Evolutionary conservation across 2,329 filamentous ascomycete species (phyloP).

Genomic region (Colletotrichum musae): DNA sequence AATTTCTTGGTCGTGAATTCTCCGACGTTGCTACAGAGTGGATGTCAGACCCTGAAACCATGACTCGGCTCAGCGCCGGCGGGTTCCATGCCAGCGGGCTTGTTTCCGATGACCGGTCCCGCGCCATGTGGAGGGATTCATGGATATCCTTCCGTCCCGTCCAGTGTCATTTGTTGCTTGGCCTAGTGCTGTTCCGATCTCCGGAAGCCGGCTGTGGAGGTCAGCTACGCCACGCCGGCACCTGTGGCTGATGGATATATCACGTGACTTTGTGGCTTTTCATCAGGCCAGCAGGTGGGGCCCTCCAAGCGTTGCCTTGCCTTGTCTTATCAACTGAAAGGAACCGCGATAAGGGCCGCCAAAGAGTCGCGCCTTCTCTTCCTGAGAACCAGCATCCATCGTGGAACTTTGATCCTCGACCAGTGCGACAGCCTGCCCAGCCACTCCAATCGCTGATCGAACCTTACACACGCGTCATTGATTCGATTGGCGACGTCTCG

Average conservation of each 20-base stretch:
- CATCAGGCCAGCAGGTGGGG: not conserved
- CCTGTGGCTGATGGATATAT: not conserved
- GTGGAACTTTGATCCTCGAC: not conserved
- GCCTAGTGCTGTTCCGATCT: not conserved
- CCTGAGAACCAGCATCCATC: not conserved
- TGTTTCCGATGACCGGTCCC: slow-evolving; percentile 1
- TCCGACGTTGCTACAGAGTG: not conserved
- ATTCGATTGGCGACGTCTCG: too few species aligned
- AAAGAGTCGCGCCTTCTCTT: not conserved
- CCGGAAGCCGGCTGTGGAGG: too few species aligned
- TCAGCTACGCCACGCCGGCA: too few species aligned
- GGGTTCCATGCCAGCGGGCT: slow-evolving; percentile 11
- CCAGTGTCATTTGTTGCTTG: not conserved
- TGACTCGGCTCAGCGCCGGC: slow-evolving; percentile 7
- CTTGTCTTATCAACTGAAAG: not conserved
- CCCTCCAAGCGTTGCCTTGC: not conserved
- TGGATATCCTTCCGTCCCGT: not conserved
- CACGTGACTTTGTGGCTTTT: slow-evolving; percentile 1
- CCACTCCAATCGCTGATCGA: too few species aligned
- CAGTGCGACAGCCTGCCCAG: not conserved
- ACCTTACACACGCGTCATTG: not conserved
- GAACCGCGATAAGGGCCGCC: not conserved
- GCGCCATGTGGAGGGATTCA: not conserved
- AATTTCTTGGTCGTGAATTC: too few species aligned
- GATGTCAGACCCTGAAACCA: slow-evolving; percentile 7